Evolutionary conservation across 805 yeast species (phyloP), one percentile per base, ranked within the genome.

Genomic region (Candida quercuum): DNA sequence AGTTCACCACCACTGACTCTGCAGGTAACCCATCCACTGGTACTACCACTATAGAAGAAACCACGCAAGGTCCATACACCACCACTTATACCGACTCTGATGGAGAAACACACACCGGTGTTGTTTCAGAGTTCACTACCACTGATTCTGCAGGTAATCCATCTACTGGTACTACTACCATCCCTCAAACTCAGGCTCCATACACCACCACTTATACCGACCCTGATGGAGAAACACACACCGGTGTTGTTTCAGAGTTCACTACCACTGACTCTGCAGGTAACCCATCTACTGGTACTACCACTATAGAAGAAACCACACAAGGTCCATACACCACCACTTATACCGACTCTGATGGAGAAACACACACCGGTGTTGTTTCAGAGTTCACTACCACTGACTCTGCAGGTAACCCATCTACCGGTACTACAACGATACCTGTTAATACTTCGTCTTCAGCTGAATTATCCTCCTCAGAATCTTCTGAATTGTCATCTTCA

Each of bases 251-350:
- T 6, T 32, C 36, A 3, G 23, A n/a, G 32, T 37, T 13, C 37
- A 26, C 40, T 19, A 29, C 40, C 30, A 33, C 41, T 15, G 30
- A 14, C 26, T 28, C 40, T 14, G 24, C 19, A 14, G 40, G 34
- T 14, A 22, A 19, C 17, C 19, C 28, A 7, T 20, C 29, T 19
- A 37, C 40, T 28, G 40, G 40, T 33, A 29, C 34, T 12, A 37
- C 40, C 22, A 33, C 40, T 18, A 19, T 25, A 13, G 25, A 33
- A 3, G n/a, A 15, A 8, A 15, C 18, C 17, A 17, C 35, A 5
- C 36, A 24, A 22, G 12, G 21, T 17, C 37, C 32, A 16, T 28
- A 20, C 24, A 37, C 57, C 57, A 36, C 39, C 35, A 25, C 28
- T n/a, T 16, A 16, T 15, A n/a, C 31, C 13, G 33, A 21, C n/a